Conservation (phyloP, 2,329 filamentous ascomycete species). For the Aspergillus fumigatiaffinis region DNA sequence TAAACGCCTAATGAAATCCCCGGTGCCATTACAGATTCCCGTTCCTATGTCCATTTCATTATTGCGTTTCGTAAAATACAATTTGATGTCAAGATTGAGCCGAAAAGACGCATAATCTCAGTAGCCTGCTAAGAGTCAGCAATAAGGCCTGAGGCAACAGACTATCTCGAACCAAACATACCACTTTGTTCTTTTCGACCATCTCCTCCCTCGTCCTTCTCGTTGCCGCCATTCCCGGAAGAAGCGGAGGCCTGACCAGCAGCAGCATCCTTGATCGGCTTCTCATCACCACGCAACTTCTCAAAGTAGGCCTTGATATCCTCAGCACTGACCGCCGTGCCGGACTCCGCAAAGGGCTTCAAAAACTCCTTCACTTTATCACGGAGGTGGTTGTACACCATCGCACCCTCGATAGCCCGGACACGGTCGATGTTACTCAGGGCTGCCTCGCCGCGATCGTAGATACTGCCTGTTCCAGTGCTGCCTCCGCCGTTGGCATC, state of each 20-base stretch:
- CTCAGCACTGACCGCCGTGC: constrained; percentile 82
- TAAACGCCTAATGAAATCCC: neutral
- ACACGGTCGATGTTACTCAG: constrained; percentile 90
- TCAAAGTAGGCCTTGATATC: constrained; percentile 97
- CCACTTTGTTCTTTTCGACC: constrained; percentile 46
- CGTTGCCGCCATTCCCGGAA: constrained; percentile 25
- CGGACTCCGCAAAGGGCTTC: constrained; percentile 88
- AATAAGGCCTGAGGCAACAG: neutral
- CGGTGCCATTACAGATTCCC: neutral
- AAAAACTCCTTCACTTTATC: constrained; percentile 95
- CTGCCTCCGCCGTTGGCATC: constrained; percentile 49
- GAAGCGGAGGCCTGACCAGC: constrained; percentile 49
- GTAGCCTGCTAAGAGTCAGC: constrained; percentile 4
- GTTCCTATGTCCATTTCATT: neutral
- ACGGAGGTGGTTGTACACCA: constrained; percentile 96
- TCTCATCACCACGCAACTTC: constrained; percentile 81
- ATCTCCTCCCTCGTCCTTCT: constrained; percentile 27
- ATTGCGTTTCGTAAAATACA: neutral
- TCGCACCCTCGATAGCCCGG: constrained; percentile 88
- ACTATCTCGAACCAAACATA: constrained; percentile 22
- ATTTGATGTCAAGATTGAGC: neutral
- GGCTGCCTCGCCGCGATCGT: constrained; percentile 88
- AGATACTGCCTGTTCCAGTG: constrained; percentile 71
- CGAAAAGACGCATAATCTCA: neutral
- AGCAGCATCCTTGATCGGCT: constrained; percentile 63